Percentiles rank a stretch among this genome's conserved stretches.
phyloP scores from a whole-genome alignment of 768 basidiomycete genomes.

The Russula lepida region DNA sequence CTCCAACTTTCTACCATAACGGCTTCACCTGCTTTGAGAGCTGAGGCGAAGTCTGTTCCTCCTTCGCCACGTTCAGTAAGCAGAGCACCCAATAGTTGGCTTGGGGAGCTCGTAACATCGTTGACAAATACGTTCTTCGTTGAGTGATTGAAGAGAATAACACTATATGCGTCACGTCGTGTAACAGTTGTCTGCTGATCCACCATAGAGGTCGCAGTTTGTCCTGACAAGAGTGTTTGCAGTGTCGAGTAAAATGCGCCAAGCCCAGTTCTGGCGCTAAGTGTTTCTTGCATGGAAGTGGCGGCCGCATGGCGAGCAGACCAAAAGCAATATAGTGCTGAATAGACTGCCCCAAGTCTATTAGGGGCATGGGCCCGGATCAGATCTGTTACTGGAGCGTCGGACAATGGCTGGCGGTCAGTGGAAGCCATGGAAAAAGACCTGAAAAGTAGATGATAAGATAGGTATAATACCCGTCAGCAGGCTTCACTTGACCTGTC shows the following conservation, averaged over 20 bases:
- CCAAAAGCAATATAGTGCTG: constrained; percentile 51
- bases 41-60: constrained; percentile 39
- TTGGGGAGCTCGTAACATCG: constrained; percentile 39
- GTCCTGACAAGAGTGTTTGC: constrained; percentile 44
- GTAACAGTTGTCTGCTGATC: constrained; percentile 15
- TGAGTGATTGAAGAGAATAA: constrained; percentile 38
- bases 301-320: constrained; percentile 37
- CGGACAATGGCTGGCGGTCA: constrained; percentile 39
- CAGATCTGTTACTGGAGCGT: constrained; percentile 32
- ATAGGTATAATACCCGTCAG: background rate
- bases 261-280: constrained; percentile 26
- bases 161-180: constrained; percentile 48
- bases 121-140: constrained; percentile 30
- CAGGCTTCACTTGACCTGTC: constrained; percentile 31
- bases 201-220: constrained; percentile 30
- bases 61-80: constrained; percentile 29
- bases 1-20: constrained; percentile 43
- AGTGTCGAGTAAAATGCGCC: constrained; percentile 42
- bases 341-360: constrained; percentile 50
- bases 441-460: constrained; percentile 24
- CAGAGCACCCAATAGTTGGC: constrained; percentile 35
- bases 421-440: constrained; percentile 41
- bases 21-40: constrained; percentile 30
- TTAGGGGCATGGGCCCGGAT: constrained; percentile 36
- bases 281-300: constrained; percentile 19